Conservation (phyloP, 148 eudicot genomes). For the Simmondsia chinensis region DNA sequence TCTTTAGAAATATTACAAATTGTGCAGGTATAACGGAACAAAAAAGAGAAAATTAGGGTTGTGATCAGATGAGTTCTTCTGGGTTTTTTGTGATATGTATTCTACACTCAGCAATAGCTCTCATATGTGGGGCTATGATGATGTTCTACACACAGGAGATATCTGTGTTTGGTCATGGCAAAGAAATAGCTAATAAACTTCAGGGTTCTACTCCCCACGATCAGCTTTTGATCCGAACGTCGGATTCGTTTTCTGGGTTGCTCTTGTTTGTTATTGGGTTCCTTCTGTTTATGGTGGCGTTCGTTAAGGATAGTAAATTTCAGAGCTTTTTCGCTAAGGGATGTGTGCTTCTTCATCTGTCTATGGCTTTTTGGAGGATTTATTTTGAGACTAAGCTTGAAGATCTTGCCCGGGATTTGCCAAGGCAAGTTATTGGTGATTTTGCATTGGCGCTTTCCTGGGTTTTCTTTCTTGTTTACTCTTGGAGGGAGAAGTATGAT, state of each 20-base stretch:
- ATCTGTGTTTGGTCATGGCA: slow-evolving; percentile 58
- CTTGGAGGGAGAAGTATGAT: slow-evolving; percentile 96
- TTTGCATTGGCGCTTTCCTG: slow-evolving; percentile 64
- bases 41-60: not conserved
- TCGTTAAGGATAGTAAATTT: slow-evolving; percentile 62
- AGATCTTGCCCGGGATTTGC: slow-evolving; percentile 58
- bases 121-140: slow-evolving; percentile 68
- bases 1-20: too few relatives aligned
- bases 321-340: slow-evolving; percentile 83
- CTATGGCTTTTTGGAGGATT: slow-evolving; percentile 87
- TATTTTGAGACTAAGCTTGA: slow-evolving; percentile 70
- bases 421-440: slow-evolving; percentile 69
- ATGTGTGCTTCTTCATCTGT: slow-evolving; percentile 65
- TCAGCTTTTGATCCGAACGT: slow-evolving; percentile 57
- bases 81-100: slow-evolving; percentile 66
- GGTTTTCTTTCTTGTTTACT: slow-evolving; percentile 73
- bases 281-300: slow-evolving; percentile 82
- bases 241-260: slow-evolving; percentile 85
- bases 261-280: slow-evolving; percentile 74
- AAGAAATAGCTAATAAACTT: slow-evolving; percentile 51
- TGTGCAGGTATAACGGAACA: too few relatives aligned
- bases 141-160: slow-evolving; percentile 76
- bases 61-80: slow-evolving; percentile 54
- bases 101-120: slow-evolving; percentile 65
- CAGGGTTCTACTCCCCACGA: slow-evolving; percentile 81